Evolutionary conservation across 108 stramenopile genomes (phyloP).

Genomic region (Schizochytrium sp.): DNA sequence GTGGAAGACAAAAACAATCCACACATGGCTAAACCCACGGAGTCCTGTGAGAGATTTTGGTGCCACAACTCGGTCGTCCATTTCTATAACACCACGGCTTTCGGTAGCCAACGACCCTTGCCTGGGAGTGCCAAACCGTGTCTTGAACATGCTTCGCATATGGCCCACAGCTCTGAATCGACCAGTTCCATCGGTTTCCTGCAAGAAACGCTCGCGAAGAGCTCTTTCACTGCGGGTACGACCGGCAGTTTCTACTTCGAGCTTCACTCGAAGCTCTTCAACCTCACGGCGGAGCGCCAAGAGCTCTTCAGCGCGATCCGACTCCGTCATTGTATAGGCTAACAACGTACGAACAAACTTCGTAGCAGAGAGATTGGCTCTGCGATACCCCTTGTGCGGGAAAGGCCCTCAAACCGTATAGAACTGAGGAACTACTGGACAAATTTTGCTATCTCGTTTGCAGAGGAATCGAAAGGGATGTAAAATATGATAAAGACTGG

Average conservation of each 20-base stretch:
- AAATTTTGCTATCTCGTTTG: too few relatives aligned
- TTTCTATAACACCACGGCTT: slow-evolving; percentile 8
- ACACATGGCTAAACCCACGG: slow-evolving; percentile 83
- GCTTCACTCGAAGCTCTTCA: slow-evolving; percentile 2
- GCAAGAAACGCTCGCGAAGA: slow-evolving; percentile 36
- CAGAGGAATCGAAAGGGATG: too few relatives aligned
- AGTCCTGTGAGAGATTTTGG: slow-evolving; percentile 15
- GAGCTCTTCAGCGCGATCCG: too few relatives aligned
- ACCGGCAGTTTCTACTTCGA: slow-evolving; percentile 22
- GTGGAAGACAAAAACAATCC: slow-evolving; percentile 95
- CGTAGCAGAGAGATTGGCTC: too few relatives aligned
- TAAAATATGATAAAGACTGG: too few relatives aligned
- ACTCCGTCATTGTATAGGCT: too few relatives aligned
- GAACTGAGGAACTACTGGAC: too few relatives aligned
- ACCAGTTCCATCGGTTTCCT: slow-evolving; percentile 11
- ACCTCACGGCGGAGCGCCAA: slow-evolving; percentile 22
- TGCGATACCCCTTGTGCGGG: too few relatives aligned
- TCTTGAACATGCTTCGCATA: slow-evolving; percentile 81
- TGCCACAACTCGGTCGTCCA: slow-evolving; percentile 17
- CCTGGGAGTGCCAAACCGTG: slow-evolving; percentile 90
- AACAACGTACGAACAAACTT: too few relatives aligned
- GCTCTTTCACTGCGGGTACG: slow-evolving; percentile 7
- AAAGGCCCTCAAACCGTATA: too few relatives aligned
- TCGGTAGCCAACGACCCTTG: slow-evolving; percentile 81
- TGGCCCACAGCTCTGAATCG: slow-evolving; percentile 78